Evolutionary conservation across 176 grass and related monocot species (phyloP).

Genomic region (Oryza brachyantha): DNA sequence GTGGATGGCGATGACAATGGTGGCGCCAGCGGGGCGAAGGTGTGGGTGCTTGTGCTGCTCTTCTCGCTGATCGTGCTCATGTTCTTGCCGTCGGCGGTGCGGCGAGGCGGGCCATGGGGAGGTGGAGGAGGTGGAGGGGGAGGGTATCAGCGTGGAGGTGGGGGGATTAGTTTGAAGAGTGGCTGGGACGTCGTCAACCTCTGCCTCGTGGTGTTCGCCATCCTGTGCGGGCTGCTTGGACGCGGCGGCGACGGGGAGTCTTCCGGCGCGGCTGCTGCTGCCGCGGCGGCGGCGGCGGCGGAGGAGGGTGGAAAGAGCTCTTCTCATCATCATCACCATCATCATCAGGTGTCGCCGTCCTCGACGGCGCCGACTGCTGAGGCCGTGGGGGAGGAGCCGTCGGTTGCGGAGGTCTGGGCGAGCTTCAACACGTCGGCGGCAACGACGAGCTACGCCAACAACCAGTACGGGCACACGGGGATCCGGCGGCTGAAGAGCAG

Average conservation of each 20-base stretch:
- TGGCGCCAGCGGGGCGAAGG: constrained; percentile 46
- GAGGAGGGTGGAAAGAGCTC: not conserved
- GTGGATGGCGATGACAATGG: constrained; percentile 34
- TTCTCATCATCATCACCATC: too few relatives aligned
- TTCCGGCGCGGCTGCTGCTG: not conserved
- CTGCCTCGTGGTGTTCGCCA: constrained; percentile 74
- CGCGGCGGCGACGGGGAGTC: constrained; percentile 35
- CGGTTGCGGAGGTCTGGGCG: constrained; percentile 19
- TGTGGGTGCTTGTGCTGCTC: constrained; percentile 59
- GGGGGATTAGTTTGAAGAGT: constrained; percentile 53
- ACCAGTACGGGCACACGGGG: constrained; percentile 11
- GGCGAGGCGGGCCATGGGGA: constrained; percentile 7
- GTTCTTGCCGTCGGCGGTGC: constrained; percentile 55
- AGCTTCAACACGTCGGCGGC: constrained; percentile 17
- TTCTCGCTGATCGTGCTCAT: constrained; percentile 21
- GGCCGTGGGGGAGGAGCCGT: not conserved
- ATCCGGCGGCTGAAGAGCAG: constrained; percentile 82
- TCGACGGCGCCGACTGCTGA: not conserved
- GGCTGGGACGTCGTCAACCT: constrained; percentile 89
- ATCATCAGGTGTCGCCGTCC: not conserved
- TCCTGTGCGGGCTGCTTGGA: constrained; percentile 78
- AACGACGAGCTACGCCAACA: constrained; percentile 27
- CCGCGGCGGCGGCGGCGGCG: not conserved
- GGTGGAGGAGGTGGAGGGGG: not conserved
- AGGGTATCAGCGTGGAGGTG: not conserved